phyloP scores from a whole-genome alignment of 2,329 filamentous ascomycete species.

The Neodidymelliopsis sp. region DNA sequence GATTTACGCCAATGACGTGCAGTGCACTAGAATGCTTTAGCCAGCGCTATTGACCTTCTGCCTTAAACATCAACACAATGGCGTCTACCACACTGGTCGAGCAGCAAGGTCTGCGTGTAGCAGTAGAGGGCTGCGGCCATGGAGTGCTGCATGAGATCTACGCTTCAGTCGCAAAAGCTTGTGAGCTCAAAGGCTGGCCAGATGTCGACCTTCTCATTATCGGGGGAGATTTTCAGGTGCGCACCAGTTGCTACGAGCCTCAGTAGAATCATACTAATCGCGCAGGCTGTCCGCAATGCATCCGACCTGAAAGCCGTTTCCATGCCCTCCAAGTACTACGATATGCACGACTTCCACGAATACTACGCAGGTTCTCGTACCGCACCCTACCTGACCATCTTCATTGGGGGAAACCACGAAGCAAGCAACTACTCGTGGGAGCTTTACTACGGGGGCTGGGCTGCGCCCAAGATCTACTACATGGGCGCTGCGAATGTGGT shows the following conservation, averaged over 20 bases:
- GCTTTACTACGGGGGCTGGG: conserved; percentile 96
- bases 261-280: conserved; percentile 26
- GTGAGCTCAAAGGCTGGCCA: conserved; percentile 76
- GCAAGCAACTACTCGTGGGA: conserved; percentile 90
- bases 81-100: conserved; percentile 32
- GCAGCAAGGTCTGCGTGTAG: conserved; percentile 67
- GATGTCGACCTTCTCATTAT: conserved; percentile 91
- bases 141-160: conserved; percentile 93
- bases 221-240: conserved; percentile 90
- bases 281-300: conserved; percentile 83
- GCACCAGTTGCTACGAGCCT: conserved; percentile 1
- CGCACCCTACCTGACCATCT: conserved; percentile 90
- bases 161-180: conserved; percentile 73
- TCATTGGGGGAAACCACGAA: conserved; percentile 95
- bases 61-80: conserved; percentile 26
- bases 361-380: conserved; percentile 83
- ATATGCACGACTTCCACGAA: conserved; percentile 89
- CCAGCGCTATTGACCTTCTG: background rate
- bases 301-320: conserved; percentile 88
- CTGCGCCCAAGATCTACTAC: conserved; percentile 96
- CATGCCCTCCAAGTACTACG: conserved; percentile 85
- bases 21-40: background rate
- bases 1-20: background rate
- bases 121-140: conserved; percentile 90
- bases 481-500: conserved; percentile 91